Evolutionary conservation across 2,329 filamentous ascomycete species (phyloP).

Genomic region (Parascedosporium putredinis): DNA sequence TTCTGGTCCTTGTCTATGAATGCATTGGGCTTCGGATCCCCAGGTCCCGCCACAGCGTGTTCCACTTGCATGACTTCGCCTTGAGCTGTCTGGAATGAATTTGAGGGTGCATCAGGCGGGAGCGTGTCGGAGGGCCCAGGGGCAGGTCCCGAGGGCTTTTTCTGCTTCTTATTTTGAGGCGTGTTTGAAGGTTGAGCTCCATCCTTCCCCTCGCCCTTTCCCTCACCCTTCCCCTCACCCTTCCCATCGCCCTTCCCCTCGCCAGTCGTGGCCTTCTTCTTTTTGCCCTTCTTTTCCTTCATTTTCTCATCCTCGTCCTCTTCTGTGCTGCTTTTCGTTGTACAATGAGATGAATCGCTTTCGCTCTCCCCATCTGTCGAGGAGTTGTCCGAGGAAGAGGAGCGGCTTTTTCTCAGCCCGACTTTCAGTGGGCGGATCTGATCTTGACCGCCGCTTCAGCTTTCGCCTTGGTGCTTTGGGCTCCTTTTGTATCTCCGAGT

Average conservation of each 20-base stretch:
- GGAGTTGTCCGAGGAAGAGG: slow-evolving; percentile 14
- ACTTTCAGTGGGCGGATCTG: too few relatives aligned
- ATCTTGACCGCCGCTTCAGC: neutral
- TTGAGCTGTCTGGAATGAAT: slow-evolving; percentile 36
- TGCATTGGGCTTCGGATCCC: slow-evolving; percentile 48
- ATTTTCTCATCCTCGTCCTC: slow-evolving; percentile 8
- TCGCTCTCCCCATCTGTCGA: slow-evolving; percentile 15
- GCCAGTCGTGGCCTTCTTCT: slow-evolving; percentile 11
- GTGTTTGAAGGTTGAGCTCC: too few relatives aligned
- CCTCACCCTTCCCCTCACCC: too few relatives aligned
- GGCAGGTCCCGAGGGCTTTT: too few relatives aligned
- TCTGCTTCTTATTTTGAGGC: too few relatives aligned
- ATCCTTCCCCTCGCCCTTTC: too few relatives aligned
- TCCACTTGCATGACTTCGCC: slow-evolving; percentile 44
- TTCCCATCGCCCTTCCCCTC: too few relatives aligned
- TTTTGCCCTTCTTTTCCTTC: slow-evolving; percentile 6
- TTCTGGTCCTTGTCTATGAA: slow-evolving; percentile 44
- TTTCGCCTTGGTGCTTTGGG: too few relatives aligned
- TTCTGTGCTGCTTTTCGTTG: slow-evolving; percentile 10
- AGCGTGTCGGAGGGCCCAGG: too few relatives aligned
- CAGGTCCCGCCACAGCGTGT: slow-evolving; percentile 39
- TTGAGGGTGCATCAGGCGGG: slow-evolving; percentile 26
- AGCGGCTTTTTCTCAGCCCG: too few relatives aligned
- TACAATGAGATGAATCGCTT: slow-evolving; percentile 8
- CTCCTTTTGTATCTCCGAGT: too few relatives aligned